Base-by-base conservation (phyloP, 179 eudicot genomes). In the Patellifolia procumbens region DNA sequence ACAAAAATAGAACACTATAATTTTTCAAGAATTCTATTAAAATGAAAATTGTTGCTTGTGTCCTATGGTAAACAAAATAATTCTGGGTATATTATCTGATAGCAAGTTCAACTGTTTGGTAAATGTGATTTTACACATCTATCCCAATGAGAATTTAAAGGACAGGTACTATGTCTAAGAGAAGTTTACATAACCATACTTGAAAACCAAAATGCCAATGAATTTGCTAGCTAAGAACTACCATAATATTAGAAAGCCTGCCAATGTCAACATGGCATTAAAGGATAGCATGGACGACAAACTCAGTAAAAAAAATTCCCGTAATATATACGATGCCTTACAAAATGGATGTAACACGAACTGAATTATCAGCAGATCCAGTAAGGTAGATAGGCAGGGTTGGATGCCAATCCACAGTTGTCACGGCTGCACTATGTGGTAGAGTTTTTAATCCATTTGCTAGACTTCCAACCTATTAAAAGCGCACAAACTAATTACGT, bases 361-460 rank as follows among this genome's bases (percentile, higher is more conserved):
- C 93, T 5, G 99, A 90, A 75, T 93, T 89, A 88, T 95, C 99
- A 66, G 88, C 90, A 49, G 99, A 95, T 16, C 99, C 98, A 60
- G 98, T 95, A 67, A 95, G 87, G 83, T 87, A 93, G 42, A 93
- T 77, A 72, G 99, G 97, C 74, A 87, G 81, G 20, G 92, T 93
- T 28, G 98, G 98, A 79, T 95, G 99, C 98, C 99, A 91, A 86
- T 95, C 99, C 20, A 95, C 97, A 39, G 99, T 95, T 11, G 97
- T 91, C 81, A 95, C 77, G 22, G 91, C 82, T 39, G 87, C 94
- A 69, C 85, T 87, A 67, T 95, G 99, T 45, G 96, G 90, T 70
- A 93, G 91, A 48, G 92, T 93, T 84, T 88, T 90, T 85, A 87
- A 78, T 66, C 97, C 97, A 74, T 78, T 84, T 66, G 79, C 81